These are phyloP conservation scores for Alisma plantagoaquatica DNA, from an alignment of 106 monocot genomes.

Conservation along the genomic window DNA sequence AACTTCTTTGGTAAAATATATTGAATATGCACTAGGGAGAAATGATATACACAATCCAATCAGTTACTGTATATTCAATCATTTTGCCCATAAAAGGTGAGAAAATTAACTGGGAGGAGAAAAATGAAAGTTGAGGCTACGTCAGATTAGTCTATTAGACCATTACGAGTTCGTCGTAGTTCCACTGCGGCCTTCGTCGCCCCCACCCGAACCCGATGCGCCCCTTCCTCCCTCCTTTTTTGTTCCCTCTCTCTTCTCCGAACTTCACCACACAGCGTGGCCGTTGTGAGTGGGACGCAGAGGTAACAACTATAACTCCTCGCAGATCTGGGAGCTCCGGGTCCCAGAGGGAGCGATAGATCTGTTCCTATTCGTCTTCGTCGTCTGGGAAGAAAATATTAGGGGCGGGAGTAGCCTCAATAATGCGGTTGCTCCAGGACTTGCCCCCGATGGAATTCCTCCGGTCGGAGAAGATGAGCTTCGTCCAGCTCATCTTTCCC, in stretches of 20 bases:
- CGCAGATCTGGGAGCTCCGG: background rate
- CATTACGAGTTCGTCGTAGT: no score
- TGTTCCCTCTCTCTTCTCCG: background rate
- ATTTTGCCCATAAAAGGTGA: no score
- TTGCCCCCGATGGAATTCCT: slow-evolving; percentile 78
- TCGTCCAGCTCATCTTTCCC: slow-evolving; percentile 91
- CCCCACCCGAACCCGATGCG: background rate
- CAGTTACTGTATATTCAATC: no score
- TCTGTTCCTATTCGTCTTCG: no score
- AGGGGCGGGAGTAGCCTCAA: background rate
- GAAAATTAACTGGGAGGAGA: no score
- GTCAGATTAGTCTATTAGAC: no score
- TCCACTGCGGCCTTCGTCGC: no score
- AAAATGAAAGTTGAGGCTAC: no score
- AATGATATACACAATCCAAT: no score
- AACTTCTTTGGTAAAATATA: no score
- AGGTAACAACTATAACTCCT: background rate
- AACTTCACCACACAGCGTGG: background rate
- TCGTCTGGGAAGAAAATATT: no score
- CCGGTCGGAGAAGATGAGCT: slow-evolving; percentile 87
- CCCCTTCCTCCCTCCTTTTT: background rate
- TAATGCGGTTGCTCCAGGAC: slow-evolving; percentile 12
- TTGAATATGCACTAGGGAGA: no score
- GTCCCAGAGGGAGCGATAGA: background rate
- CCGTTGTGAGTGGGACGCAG: background rate